Conservation (phyloP, 495 filamentous ascomycete genomes). For the Parmelia sp. region DNA sequence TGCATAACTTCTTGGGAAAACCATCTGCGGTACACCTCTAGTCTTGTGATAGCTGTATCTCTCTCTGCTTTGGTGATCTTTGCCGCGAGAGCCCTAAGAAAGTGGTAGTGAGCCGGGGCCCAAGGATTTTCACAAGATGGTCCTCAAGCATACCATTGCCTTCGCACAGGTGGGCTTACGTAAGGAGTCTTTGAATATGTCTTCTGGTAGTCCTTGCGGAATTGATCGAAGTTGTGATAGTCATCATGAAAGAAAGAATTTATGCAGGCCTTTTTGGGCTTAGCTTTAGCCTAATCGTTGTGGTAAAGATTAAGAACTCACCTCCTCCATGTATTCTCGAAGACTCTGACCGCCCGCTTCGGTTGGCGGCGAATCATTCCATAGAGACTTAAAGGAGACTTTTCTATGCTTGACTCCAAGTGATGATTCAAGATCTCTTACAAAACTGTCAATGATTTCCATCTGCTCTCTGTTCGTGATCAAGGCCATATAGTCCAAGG, state of each 20-base stretch:
- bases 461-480: no score
- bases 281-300: no score
- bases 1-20: conserved; percentile 4
- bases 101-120: no score
- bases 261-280: not conserved
- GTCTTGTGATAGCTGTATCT: no score
- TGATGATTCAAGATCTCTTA: not conserved
- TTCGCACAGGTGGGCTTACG: conserved; percentile 22
- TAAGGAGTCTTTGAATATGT: conserved; percentile 19
- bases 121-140: conserved; percentile 5
- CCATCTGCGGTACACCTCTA: no score
- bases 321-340: no score
- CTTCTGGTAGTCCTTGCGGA: conserved; percentile 25
- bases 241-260: conserved; percentile 27
- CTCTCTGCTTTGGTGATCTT: no score
- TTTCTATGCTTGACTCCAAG: not conserved
- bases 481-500: no score
- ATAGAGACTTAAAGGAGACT: conserved; percentile 2
- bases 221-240: conserved; percentile 29
- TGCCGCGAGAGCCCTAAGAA: no score
- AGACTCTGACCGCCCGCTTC: conserved; percentile 15
- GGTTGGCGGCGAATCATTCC: conserved; percentile 9
- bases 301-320: no score
- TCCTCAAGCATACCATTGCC: conserved; percentile 23
- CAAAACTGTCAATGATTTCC: no score